Evolutionary conservation across 306 rosid genomes (phyloP), one percentile per base, ranked within the genome.

Genomic region (Urtica urens): DNA sequence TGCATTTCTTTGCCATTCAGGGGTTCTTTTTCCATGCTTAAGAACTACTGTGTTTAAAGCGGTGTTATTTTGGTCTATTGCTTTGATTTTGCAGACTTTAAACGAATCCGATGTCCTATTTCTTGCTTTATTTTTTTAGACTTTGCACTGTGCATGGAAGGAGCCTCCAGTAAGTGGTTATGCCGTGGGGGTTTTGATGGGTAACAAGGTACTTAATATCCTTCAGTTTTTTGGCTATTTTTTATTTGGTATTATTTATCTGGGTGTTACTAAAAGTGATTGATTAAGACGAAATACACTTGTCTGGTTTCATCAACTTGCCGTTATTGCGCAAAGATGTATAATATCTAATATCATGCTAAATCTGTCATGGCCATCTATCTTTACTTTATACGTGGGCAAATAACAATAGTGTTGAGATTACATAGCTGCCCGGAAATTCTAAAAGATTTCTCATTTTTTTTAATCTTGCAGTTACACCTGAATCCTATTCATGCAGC

Each of bases 141-240:
- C 97, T 59, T 63, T 90, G 75, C 51, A 64, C 17, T 71, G 84
- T 22, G 38, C 59, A 3, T 90, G 97, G 97, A 70, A 58, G 66
- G 84, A 82, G 19, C 76, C 80, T 39, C 38, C 21, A 55, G 63
- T 78, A 10, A 62, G 72, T 45, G 75, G 92, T 38, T 77, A 73
- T 69, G 82, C 82, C 40, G 75, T 75, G 49, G 97, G 95, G 54
- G 58, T 90, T 59, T 79, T 79, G 60, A 77, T 25, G 78, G 92
- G 82, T 23, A 67, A 90, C 60, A 75, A 81, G 93, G 97, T 90
- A 66, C 17, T 63, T 49, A n/a, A 17, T 7, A 23, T 44, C 41
- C 14, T 42, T 30, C 47, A 57, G 54, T 13, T 43, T 58, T 51
- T 14, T 38, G 35, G 34, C 30, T 38, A 50, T 17, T n/a, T 53